Base-by-base conservation (phyloP, 2,329 filamentous ascomycete genomes). In the Xylaria sp. region DNA sequence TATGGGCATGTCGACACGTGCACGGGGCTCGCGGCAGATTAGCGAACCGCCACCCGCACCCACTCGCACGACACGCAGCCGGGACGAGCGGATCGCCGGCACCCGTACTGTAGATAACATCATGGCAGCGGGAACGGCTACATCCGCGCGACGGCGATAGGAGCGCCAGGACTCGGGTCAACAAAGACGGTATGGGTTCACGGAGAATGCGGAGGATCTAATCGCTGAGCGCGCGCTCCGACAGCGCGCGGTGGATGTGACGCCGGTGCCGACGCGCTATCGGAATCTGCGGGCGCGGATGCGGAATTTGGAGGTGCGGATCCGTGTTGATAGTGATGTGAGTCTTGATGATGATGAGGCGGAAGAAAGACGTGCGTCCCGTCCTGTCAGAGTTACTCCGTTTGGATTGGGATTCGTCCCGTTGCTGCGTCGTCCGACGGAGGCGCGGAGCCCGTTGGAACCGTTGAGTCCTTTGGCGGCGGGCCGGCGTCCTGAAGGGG, bases 41-140 rank as follows among this genome's bases (percentile, higher is more conserved):
- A 66, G 64, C 56, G 58, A 66, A 55, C 63, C 64, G 16, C 66
- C 64, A 7, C 56, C 64, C 3, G 65, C 63, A 3, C 63, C 65
- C 1, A 55, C 65, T 3, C 66, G 70, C 16, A 60, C 69, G 62
- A 72, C 70, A 44, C 64, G 71, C 51, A 72, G 68, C 39, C 63
- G 70, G 9, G 71, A 72, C 9, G 71, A 72, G 63, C 63, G 71
- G 7, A 70, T 71, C 23, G 23, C 23, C 23, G 70, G 57, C 4
- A 34, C 49, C 13, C 59, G 61, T 7, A 7, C 64, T 9, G 60
- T 52, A 23, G 59, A 30, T 30, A 30, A 58, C 42, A 53, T 19
- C 9, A 58, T 53, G 39, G 34, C 57, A 13, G 54, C 42, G 42
- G 64, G 59, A 48, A 55, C 54, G 4, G 59, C 57, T 1, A 59